Evolutionary conservation across 768 basidiomycete species (phyloP), one percentile per base, ranked within the genome.

Genomic region (Kwoniella pini): DNA sequence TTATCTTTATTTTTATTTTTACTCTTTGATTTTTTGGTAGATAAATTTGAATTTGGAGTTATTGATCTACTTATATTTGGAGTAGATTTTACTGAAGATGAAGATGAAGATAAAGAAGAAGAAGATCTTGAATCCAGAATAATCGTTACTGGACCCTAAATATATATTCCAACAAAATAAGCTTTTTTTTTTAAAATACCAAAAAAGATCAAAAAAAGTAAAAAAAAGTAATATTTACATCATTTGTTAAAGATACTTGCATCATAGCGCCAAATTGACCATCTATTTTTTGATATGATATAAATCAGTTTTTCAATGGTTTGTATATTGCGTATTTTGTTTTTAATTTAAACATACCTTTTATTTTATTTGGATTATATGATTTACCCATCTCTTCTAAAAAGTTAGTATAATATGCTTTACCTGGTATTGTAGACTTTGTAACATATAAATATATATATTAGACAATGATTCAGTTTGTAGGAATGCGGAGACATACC

Each of bases 211-310:
- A 24, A 4, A 22, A 44, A 9, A 30, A 13, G 13, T 17, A 21
- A 19, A 36, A 10, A 40, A 1, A 45, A 30, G 45, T 17, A 48
- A 33, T 24, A 69, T 81, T 39, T 77, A 90, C 91, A 81, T 97
- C 93, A 75, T 97, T 97, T 21, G 84, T 87, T 57, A 95, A 79
- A 63, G 82, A 85, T 53, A 97, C 90, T 58, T 86, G 84, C 93
- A 97, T 97, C 93, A 95, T 95, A 4, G 92, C 93, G 30, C 92
- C 92, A 74, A 97, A 96, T 67, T 81, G 83, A n/a, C 93, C 93
- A 77, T 97, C 93, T 94, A n/a, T n/a, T n/a, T n/a, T n/a, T n/a
- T n/a, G n/a, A n/a, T n/a, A n/a, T n/a, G n/a, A n/a, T n/a, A n/a
- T n/a, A n/a, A n/a, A n/a, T n/a, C n/a, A n/a, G n/a, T n/a, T n/a